Conservation (phyloP, 345 rosid species). For the Cardiospermum halicacabum region DNA sequence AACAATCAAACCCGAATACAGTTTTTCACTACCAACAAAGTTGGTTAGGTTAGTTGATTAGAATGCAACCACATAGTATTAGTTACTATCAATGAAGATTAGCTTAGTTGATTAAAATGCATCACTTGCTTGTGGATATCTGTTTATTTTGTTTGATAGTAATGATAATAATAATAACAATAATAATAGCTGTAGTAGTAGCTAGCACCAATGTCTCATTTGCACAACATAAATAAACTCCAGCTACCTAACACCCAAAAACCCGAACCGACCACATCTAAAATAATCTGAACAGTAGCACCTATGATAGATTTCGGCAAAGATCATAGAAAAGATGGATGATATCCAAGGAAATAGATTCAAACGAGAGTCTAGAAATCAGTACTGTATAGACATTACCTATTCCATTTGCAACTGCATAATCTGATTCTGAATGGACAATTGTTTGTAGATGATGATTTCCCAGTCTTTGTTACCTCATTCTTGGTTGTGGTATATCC, state of each 20-base stretch:
- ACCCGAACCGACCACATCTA: neutral
- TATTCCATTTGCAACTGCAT: slow-evolving; percentile 62
- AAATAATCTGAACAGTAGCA: neutral
- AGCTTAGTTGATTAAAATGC: too few relatives aligned
- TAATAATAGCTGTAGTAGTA: neutral
- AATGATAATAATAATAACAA: too few relatives aligned
- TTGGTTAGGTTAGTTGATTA: too few relatives aligned
- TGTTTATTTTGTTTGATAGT: too few relatives aligned
- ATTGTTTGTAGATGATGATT: slow-evolving; percentile 66
- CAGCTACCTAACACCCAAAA: neutral
- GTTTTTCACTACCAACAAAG: too few relatives aligned
- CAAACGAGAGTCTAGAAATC: neutral
- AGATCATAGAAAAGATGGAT: neutral
- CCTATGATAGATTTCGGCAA: neutral
- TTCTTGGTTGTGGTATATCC: slow-evolving; percentile 70
- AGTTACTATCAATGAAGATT: too few relatives aligned
- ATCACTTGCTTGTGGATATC: too few relatives aligned
- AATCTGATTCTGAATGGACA: slow-evolving; percentile 62
- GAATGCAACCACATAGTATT: too few relatives aligned
- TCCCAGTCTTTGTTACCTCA: slow-evolving; percentile 64
- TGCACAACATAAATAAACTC: neutral
- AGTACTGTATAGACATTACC: slow-evolving; percentile 29
- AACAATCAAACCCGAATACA: too few relatives aligned
- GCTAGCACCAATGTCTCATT: neutral
- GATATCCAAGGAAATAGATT: neutral